Conservation (phyloP, 139 green algal species). For the Chlamydomonas sphaeroides region DNA sequence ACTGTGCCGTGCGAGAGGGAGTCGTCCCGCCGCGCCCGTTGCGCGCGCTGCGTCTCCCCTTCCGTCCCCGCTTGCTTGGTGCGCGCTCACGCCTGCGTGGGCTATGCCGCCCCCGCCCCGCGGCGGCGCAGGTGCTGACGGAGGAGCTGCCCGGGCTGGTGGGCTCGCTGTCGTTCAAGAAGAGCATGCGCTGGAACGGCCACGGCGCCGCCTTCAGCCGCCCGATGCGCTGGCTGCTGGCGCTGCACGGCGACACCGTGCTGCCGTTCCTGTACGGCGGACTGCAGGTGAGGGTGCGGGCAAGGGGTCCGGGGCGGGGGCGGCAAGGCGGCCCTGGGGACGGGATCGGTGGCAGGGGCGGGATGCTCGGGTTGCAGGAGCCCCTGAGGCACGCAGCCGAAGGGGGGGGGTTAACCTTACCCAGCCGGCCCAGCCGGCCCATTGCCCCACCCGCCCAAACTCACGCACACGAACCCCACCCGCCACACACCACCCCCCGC, state of each 20-base stretch:
- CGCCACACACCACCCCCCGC: too few relatives aligned
- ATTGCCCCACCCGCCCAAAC: conserved; percentile 3
- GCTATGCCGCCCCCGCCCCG: background rate
- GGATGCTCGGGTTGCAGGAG: too few relatives aligned
- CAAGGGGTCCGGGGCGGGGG: too few relatives aligned
- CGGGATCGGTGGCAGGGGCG: background rate
- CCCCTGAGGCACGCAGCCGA: too few relatives aligned
- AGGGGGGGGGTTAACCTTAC: too few relatives aligned
- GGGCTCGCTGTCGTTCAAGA: conserved; percentile 81
- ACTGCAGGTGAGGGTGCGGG: conserved; percentile 41
- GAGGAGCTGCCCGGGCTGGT: conserved; percentile 84
- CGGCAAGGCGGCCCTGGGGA: too few relatives aligned
- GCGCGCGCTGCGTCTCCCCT: too few relatives aligned
- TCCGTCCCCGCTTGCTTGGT: too few relatives aligned
- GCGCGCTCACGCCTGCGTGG: too few relatives aligned
- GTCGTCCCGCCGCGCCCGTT: too few relatives aligned
- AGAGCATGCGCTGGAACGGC: conserved; percentile 92
- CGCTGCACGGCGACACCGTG: conserved; percentile 83
- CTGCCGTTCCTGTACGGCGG: conserved; percentile 78
- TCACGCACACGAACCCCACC: background rate
- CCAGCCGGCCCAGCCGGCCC: too few relatives aligned
- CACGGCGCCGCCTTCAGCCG: conserved; percentile 79
- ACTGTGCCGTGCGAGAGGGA: too few relatives aligned
- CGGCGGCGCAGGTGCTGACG: conserved; percentile 71
- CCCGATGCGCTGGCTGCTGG: conserved; percentile 95